phyloP scores from a whole-genome alignment of 2,329 filamentous ascomycete species.

The Sclerotinia subarctica region DNA sequence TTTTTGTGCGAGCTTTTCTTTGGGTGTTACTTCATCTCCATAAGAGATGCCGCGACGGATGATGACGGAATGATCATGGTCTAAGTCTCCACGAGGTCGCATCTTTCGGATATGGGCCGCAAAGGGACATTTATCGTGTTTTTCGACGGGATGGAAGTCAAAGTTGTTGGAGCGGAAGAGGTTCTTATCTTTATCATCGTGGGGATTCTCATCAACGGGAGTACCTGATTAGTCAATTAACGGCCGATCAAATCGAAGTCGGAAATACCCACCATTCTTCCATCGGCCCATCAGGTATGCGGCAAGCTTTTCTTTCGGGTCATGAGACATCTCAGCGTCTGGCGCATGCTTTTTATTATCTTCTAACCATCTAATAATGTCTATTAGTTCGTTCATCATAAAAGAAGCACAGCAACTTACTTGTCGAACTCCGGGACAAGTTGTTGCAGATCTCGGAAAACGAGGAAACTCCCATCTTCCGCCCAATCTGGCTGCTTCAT shows the following conservation, averaged over 20 bases:
- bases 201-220: background rate
- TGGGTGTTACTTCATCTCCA: slow-evolving; percentile 40
- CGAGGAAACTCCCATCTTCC: slow-evolving; percentile 45
- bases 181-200: slow-evolving; percentile 19
- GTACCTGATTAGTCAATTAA: background rate
- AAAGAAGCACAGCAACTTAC: slow-evolving; percentile 40
- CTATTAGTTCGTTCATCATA: background rate
- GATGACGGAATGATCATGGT: slow-evolving; percentile 39
- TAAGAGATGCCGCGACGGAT: slow-evolving; percentile 47
- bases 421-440: slow-evolving; percentile 46
- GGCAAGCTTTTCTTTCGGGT: slow-evolving; percentile 3
- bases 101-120: slow-evolving; percentile 49
- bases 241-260: slow-evolving; percentile 24
- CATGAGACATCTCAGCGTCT: background rate
- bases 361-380: slow-evolving; percentile 1
- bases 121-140: slow-evolving; percentile 44
- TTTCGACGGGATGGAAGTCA: slow-evolving; percentile 27
- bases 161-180: slow-evolving; percentile 36
- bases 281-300: slow-evolving; percentile 12
- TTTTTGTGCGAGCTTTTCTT: slow-evolving; percentile 37
- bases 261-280: slow-evolving; percentile 21
- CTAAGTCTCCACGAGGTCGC: slow-evolving; percentile 41
- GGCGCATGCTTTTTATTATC: slow-evolving; percentile 2
- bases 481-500: slow-evolving; percentile 41
- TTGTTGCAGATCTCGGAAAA: slow-evolving; percentile 45